Evolutionary conservation across 768 basidiomycete genomes (phyloP).

Genomic region (Leucogyrophana mollusca): DNA sequence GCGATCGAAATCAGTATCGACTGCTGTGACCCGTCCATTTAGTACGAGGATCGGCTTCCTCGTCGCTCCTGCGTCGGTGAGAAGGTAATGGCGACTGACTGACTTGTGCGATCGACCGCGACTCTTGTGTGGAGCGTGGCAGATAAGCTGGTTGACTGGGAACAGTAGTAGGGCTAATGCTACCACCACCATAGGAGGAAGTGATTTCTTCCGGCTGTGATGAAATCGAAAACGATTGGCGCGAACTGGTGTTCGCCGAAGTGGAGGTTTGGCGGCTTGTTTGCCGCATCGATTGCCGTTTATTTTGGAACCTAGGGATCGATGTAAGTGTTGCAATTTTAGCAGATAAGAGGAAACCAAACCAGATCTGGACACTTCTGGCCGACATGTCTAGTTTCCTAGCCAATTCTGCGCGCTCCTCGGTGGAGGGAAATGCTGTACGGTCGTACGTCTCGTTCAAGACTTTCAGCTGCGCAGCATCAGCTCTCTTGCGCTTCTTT

Average conservation of each 20-base stretch:
- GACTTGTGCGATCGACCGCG: conserved; percentile 33
- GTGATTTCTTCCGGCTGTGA: conserved; percentile 33
- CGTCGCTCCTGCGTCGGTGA: conserved; percentile 46
- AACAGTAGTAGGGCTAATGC: conserved; percentile 29
- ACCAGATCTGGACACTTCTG: conserved; percentile 88
- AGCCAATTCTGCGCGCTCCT: conserved; percentile 77
- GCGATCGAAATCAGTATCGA: conserved; percentile 43
- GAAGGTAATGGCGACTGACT: conserved; percentile 24
- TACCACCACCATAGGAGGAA: conserved; percentile 30
- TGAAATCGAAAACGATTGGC: conserved; percentile 48
- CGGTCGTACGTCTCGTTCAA: conserved; percentile 78
- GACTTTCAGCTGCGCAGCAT: conserved; percentile 75
- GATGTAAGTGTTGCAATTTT: conserved; percentile 18
- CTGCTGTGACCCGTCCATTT: conserved; percentile 46
- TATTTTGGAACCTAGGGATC: conserved; percentile 77
- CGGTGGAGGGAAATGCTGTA: conserved; percentile 86
- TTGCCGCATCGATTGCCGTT: conserved; percentile 80
- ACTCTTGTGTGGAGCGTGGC: conserved; percentile 40
- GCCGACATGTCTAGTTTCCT: conserved; percentile 81
- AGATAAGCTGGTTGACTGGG: conserved; percentile 37
- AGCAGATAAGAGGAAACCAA: conserved; percentile 19
- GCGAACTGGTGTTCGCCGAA: conserved; percentile 40
- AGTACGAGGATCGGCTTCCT: conserved; percentile 43
- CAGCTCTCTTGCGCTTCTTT: conserved; percentile 86
- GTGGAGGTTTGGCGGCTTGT: conserved; percentile 63